Conservation (phyloP, 352 stramenopile genomes). For the Phytophthora citrophthora region DNA sequence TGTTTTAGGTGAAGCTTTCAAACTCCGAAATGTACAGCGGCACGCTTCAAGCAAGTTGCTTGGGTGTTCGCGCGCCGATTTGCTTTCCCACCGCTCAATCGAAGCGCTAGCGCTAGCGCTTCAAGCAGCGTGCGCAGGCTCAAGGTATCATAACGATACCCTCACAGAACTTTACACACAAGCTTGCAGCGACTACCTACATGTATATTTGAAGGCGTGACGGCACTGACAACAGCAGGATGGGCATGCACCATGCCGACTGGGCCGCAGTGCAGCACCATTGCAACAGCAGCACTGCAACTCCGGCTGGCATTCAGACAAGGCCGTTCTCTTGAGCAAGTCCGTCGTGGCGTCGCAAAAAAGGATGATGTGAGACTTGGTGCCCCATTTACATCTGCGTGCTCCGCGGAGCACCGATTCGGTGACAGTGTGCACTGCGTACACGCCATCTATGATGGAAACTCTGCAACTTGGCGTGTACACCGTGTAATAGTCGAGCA, state of each 20-base stretch:
- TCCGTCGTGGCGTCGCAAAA: constrained; percentile 14
- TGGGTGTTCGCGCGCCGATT: constrained; percentile 8
- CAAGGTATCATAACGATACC: neutral
- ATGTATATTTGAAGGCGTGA: constrained; percentile 11
- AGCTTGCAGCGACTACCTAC: no score
- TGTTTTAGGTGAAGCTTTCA: neutral
- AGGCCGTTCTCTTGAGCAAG: constrained; percentile 19
- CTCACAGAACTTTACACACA: neutral
- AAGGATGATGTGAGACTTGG: constrained; percentile 28
- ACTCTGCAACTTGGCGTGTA: no score
- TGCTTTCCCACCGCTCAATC: constrained; percentile 37
- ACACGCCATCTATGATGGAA: no score
- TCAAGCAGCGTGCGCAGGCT: neutral
- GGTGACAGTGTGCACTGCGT: no score
- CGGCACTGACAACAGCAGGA: constrained; percentile 6
- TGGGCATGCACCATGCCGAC: no score
- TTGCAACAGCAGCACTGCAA: no score
- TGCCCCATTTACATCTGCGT: constrained; percentile 28
- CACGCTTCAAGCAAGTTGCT: constrained; percentile 1
- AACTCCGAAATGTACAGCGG: constrained; percentile 1
- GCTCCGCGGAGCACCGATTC: constrained; percentile 3
- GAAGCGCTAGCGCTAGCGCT: constrained; percentile 13
- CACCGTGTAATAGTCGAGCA: neutral
- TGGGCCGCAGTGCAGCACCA: no score
- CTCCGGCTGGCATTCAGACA: constrained; percentile 22